A percentile compares a stretch with the other conserved stretches of the same genome.
Conservation (phyloP, 2,329 filamentous ascomycete species). For the Podosphaera xanthii region DNA sequence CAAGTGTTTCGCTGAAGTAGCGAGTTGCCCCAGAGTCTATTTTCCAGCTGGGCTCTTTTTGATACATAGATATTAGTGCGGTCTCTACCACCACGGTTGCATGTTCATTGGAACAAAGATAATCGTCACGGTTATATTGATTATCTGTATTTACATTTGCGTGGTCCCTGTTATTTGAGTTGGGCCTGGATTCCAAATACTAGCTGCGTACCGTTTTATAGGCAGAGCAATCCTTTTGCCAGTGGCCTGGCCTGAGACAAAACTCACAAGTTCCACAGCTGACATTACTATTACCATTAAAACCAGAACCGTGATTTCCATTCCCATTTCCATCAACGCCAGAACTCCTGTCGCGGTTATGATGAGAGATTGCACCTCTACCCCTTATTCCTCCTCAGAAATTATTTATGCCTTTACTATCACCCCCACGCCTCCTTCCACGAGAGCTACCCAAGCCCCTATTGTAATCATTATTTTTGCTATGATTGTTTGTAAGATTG, state of each 20-base stretch:
- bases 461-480: background rate
- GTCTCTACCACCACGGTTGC: background rate
- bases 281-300: background rate
- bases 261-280: background rate
- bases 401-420: background rate
- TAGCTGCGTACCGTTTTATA: background rate
- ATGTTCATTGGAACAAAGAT: background rate
- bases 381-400: background rate
- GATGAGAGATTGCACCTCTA: background rate
- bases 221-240: background rate
- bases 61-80: background rate
- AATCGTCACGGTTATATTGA: background rate
- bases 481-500: background rate
- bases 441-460: too few relatives aligned
- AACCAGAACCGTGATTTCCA: background rate
- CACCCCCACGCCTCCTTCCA: too few relatives aligned
- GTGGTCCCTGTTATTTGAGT: background rate
- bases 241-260: background rate
- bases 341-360: background rate
- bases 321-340: background rate
- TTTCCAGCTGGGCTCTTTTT: background rate
- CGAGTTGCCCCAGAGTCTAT: background rate
- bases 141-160: background rate
- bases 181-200: background rate
- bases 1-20: background rate